A percentile compares a stretch with the other conserved stretches of the same genome.
These are phyloP conservation scores for Ilyonectria mors-panacis DNA, from an alignment of 2,329 filamentous ascomycete species.

Conservation along the genomic window DNA sequence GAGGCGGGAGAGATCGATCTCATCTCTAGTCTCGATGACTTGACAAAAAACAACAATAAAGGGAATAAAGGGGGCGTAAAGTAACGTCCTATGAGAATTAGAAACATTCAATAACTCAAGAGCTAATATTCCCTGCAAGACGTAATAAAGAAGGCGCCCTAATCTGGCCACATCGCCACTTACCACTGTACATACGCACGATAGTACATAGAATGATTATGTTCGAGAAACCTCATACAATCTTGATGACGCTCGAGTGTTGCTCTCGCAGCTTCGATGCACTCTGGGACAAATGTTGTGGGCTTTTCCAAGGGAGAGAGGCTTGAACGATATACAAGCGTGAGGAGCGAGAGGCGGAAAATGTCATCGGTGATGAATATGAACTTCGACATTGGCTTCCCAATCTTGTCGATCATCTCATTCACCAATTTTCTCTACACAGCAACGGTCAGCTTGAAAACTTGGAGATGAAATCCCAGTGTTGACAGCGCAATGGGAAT, in stretches of 20 bases:
- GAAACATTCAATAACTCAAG: neutral
- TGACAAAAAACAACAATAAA: slow-evolving; percentile 69
- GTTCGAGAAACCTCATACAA: slow-evolving; percentile 56
- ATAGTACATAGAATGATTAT: slow-evolving; percentile 54
- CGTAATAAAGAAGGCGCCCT: neutral
- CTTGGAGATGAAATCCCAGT: neutral
- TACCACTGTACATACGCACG: slow-evolving; percentile 60
- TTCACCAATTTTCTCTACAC: neutral
- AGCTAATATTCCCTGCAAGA: neutral
- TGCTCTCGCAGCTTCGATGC: slow-evolving; percentile 21
- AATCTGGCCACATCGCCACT: slow-evolving; percentile 26
- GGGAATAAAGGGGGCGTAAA: slow-evolving; percentile 67
- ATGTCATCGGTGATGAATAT: slow-evolving; percentile 23
- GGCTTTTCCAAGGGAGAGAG: neutral
- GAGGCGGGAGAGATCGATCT: slow-evolving; percentile 62
- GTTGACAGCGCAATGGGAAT: neutral
- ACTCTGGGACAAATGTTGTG: slow-evolving; percentile 14
- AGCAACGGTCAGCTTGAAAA: neutral
- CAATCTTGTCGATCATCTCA: neutral
- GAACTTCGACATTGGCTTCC: slow-evolving; percentile 1
- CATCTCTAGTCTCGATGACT: slow-evolving; percentile 61
- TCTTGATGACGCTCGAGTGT: slow-evolving; percentile 52
- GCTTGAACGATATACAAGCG: slow-evolving; percentile 24
- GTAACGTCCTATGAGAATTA: slow-evolving; percentile 55
- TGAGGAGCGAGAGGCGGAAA: slow-evolving; percentile 28